Percentiles rank a stretch among this genome's conserved stretches.
Conservation (phyloP, 2,329 filamentous ascomycete species). For the Fusarium nodosum region DNA sequence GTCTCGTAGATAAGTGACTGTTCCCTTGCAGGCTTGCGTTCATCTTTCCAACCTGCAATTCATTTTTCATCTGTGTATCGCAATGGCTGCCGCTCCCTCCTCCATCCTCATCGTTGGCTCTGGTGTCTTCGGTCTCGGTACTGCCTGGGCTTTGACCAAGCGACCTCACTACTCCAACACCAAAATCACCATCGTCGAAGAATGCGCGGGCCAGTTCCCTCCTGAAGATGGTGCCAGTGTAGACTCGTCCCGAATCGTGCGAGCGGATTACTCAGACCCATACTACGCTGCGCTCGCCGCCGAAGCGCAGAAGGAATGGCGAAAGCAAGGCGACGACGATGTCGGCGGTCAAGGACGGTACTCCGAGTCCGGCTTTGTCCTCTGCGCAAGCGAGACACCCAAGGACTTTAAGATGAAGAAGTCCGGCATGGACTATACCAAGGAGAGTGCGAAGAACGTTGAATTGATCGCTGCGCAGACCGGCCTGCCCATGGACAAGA, state of each 20-base stretch:
- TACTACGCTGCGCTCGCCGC: conserved; percentile 82
- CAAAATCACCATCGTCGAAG: conserved; percentile 71
- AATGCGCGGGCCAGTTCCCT: conserved; percentile 69
- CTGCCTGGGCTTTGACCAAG: conserved; percentile 76
- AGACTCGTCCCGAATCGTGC: conserved; percentile 74
- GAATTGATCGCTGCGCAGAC: conserved; percentile 60
- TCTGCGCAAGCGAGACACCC: conserved; percentile 68
- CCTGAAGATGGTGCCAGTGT: conserved; percentile 71
- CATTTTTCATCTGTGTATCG: conserved; percentile 16
- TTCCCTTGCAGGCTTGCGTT: conserved; percentile 10
- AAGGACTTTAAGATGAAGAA: conserved; percentile 52
- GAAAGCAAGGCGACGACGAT: conserved; percentile 67
- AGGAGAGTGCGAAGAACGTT: conserved; percentile 73
- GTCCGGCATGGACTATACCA: conserved; percentile 70
- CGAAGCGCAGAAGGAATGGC: conserved; percentile 78
- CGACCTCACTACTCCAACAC: conserved; percentile 68
- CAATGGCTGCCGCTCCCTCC: conserved; percentile 55
- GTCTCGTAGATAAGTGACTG: conserved; percentile 32
- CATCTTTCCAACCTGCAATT: conserved; percentile 23
- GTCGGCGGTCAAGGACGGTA: conserved; percentile 77
- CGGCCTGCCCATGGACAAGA: conserved; percentile 55
- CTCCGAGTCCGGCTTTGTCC: conserved; percentile 75
- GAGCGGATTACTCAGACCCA: conserved; percentile 83
- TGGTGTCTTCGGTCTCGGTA: conserved; percentile 73
- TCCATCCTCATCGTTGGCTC: conserved; percentile 77